A percentile compares a stretch with the other conserved stretches of the same genome.
Conservation (phyloP, 1,139 yeast species). For the Pichia sp. region DNA sequence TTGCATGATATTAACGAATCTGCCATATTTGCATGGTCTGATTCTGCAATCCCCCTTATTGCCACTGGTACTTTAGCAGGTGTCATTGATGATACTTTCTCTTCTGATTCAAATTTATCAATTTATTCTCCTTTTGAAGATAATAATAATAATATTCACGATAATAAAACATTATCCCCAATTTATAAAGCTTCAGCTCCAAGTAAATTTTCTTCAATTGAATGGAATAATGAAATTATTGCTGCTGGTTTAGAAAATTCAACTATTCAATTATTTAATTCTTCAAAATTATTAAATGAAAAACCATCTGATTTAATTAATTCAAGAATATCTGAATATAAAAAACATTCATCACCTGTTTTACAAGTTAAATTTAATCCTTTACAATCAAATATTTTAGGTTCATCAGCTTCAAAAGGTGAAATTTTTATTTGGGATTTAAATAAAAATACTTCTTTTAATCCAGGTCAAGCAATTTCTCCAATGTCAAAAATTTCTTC, state of each 20-base stretch:
- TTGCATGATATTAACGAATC: conserved; percentile 79
- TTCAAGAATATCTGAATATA: conserved; percentile 44
- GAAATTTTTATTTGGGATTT: conserved; percentile 91
- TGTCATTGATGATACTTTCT: conserved; percentile 83
- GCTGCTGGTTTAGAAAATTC: conserved; percentile 94
- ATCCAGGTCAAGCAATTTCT: conserved; percentile 76
- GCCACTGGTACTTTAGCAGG: conserved; percentile 95
- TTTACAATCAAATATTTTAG: conserved; percentile 63
- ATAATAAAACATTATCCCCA: conserved; percentile 42
- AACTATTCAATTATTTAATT: conserved; percentile 69
- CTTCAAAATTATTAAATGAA: conserved; percentile 35
- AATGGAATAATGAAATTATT: conserved; percentile 70
- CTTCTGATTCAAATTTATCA: conserved; percentile 69
- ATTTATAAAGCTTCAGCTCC: conserved; percentile 48
- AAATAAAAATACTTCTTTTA: conserved; percentile 52
- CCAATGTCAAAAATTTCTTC: conserved; percentile 79
- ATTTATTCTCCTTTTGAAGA: conserved; percentile 62
- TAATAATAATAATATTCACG: conserved; percentile 19
- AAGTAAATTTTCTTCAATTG: conserved; percentile 67
- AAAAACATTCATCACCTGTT: conserved; percentile 66
- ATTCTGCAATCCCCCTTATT: conserved; percentile 62
- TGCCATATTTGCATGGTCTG: conserved; percentile 94
- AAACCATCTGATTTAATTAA: conserved; percentile 30
- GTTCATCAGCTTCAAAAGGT: conserved; percentile 82
- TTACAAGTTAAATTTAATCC: conserved; percentile 76